Percentiles rank a stretch among this genome's conserved stretches.
These are phyloP conservation scores for Fusarium sp. DNA, from an alignment of 2,329 filamentous ascomycete species.

Conservation along the genomic window DNA sequence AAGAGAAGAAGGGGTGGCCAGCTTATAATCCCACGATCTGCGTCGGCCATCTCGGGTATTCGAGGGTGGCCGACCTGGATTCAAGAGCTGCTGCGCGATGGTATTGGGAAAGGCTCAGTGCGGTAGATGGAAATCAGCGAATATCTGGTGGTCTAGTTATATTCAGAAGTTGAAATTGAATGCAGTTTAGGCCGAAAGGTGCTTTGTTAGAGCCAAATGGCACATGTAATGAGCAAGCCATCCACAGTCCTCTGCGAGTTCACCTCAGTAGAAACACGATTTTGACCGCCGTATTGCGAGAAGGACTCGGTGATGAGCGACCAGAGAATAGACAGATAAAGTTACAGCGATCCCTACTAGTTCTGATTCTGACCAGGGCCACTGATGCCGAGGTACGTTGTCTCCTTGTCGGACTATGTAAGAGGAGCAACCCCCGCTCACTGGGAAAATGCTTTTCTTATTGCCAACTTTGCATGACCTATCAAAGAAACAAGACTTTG, in stretches of 20 bases:
- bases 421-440: neutral
- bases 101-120: conserved; percentile 27
- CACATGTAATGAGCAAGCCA: neutral
- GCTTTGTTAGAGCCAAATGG: neutral
- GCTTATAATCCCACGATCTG: conserved; percentile 54
- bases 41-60: conserved; percentile 43
- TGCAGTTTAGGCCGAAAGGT: neutral
- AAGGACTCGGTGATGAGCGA: neutral
- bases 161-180: neutral
- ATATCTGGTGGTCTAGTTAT: neutral
- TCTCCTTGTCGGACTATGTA: neutral
- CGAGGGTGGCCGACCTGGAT: conserved; percentile 55
- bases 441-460: neutral
- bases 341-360: neutral
- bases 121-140: neutral
- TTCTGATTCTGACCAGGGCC: neutral
- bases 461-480: neutral
- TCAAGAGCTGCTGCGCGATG: conserved; percentile 47
- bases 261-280: neutral
- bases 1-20: conserved; percentile 56
- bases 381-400: neutral
- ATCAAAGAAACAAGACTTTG: neutral
- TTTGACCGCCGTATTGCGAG: neutral
- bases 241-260: neutral
- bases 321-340: neutral